phyloP scores from a whole-genome alignment of 2,329 filamentous ascomycete species.

The Oidium heveae region DNA sequence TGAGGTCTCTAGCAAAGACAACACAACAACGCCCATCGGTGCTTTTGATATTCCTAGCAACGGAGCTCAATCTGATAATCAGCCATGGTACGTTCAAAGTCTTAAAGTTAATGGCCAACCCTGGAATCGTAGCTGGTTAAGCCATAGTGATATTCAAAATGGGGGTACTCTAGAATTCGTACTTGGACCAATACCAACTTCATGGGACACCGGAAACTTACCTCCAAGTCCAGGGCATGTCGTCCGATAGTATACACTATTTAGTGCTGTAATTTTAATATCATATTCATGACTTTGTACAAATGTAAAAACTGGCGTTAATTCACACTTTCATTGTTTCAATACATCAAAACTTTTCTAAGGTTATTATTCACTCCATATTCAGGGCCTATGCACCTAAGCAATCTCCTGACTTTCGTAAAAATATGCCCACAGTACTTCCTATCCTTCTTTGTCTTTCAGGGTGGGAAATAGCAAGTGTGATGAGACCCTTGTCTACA shows the following conservation, averaged over 20 bases:
- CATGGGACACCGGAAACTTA: constrained; percentile 22
- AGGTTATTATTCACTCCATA: no score
- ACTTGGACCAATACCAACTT: constrained; percentile 23
- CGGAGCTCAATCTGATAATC: not conserved
- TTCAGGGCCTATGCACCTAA: no score
- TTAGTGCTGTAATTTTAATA: no score
- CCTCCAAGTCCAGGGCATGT: constrained; percentile 28
- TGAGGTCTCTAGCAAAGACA: not conserved
- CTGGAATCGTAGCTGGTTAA: constrained; percentile 22
- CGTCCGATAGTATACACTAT: not conserved
- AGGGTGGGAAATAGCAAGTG: no score
- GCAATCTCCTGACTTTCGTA: no score
- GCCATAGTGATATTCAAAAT: constrained; percentile 33
- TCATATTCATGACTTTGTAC: no score
- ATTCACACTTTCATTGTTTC: no score
- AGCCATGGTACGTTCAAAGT: constrained; percentile 33
- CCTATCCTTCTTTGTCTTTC: no score
- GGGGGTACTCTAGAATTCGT: constrained; percentile 39
- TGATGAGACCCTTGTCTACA: no score
- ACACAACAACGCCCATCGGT: constrained; percentile 12
- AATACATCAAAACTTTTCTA: no score
- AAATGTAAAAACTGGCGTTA: no score
- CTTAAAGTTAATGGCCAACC: constrained; percentile 34
- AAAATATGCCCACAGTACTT: no score
- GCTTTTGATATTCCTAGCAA: constrained; percentile 14